phyloP scores from a whole-genome alignment of 2,329 filamentous ascomycete species.

The Fusarium virguliforme region DNA sequence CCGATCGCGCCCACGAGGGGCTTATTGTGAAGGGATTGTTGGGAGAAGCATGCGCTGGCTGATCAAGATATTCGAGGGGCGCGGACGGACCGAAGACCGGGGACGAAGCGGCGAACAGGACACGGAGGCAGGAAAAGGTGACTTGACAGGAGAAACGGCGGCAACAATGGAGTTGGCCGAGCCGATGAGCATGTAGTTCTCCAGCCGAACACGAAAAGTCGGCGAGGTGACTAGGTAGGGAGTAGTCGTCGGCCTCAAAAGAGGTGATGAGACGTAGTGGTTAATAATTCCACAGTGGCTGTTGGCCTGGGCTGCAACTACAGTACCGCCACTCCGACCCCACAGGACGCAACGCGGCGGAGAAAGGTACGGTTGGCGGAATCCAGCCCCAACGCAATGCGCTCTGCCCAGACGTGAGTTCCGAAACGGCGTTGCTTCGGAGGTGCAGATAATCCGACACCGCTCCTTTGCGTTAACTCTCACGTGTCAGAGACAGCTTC shows the following conservation, averaged over 20 bases:
- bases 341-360: slow-evolving; percentile 16
- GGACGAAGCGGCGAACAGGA: slow-evolving; percentile 10
- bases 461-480: slow-evolving; percentile 18
- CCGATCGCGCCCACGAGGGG: slow-evolving; percentile 52
- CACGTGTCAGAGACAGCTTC: slow-evolving; percentile 35
- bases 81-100: slow-evolving; percentile 25
- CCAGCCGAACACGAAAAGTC: background rate
- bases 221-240: slow-evolving; percentile 9
- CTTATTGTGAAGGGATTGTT: slow-evolving; percentile 43
- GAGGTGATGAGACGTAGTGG: slow-evolving; percentile 50
- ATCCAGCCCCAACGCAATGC: slow-evolving; percentile 10
- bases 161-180: background rate
- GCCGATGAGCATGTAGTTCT: background rate
- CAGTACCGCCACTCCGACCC: slow-evolving; percentile 42
- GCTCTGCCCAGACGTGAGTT: background rate
- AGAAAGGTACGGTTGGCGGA: slow-evolving; percentile 12
- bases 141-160: too few species aligned
- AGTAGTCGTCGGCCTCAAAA: slow-evolving; percentile 13
- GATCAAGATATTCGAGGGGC: slow-evolving; percentile 31
- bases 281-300: slow-evolving; percentile 39
- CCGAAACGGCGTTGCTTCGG: background rate
- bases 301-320: slow-evolving; percentile 36
- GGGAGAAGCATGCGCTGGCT: slow-evolving; percentile 45
- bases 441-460: slow-evolving; percentile 31
- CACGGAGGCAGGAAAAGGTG: background rate